Evolutionary conservation across 1,139 yeast species (phyloP).

Genomic region (Suhomyces maxii): DNA sequence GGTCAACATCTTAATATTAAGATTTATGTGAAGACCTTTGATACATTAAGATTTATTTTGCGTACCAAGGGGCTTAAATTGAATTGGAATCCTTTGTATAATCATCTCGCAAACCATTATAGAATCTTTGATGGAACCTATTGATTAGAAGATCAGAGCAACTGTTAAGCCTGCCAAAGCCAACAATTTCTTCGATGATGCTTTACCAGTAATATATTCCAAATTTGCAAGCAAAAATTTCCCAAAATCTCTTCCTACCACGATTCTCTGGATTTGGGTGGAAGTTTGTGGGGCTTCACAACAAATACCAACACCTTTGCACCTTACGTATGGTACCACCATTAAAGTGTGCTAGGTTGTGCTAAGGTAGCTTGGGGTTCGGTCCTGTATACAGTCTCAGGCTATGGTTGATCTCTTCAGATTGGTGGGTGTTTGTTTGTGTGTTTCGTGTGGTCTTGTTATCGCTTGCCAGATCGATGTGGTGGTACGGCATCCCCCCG

Average conservation of each 20-base stretch:
- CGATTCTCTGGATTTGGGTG: constrained; percentile 55
- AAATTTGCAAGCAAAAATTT: constrained; percentile 45
- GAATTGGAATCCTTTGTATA: constrained; percentile 54
- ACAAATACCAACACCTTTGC: too few relatives aligned
- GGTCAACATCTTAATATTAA: constrained; percentile 69
- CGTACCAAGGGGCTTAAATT: constrained; percentile 41
- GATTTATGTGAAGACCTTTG: constrained; percentile 66
- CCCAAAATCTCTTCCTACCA: constrained; percentile 57
- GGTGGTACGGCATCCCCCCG: too few relatives aligned
- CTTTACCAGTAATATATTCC: constrained; percentile 38
- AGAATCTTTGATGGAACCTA: constrained; percentile 31
- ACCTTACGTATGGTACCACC: too few relatives aligned
- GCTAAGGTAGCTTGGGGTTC: too few relatives aligned
- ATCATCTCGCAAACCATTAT: constrained; percentile 35
- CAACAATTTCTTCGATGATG: constrained; percentile 42
- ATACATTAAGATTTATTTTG: constrained; percentile 45
- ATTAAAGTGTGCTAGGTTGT: too few relatives aligned
- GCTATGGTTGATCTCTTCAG: too few relatives aligned
- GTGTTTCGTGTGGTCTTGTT: too few relatives aligned
- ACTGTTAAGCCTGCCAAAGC: constrained; percentile 48
- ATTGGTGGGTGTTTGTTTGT: too few relatives aligned
- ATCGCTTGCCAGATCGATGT: too few relatives aligned
- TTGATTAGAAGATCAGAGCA: constrained; percentile 48
- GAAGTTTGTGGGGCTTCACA: too few relatives aligned
- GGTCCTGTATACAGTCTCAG: too few relatives aligned